Percentiles rank a stretch among this genome's conserved stretches.
Conservation (phyloP, 2,329 filamentous ascomycete genomes). For the Cladosporium sp. region DNA sequence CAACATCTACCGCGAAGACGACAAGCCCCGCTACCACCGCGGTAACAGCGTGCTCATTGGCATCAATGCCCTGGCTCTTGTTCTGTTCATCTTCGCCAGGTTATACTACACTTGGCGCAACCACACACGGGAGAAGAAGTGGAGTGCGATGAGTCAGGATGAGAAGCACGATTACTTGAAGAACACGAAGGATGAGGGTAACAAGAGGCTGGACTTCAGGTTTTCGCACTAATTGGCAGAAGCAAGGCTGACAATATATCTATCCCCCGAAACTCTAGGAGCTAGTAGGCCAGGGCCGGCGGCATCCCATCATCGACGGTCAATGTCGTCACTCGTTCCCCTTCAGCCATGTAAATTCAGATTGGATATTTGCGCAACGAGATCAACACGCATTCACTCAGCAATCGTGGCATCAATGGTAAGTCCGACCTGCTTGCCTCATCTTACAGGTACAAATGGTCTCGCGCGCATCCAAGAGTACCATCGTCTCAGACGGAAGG, state of each 20-base stretch:
- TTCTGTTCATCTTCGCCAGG: constrained; percentile 39
- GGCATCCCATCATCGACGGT: no score
- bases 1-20: constrained; percentile 54
- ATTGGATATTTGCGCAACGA: no score
- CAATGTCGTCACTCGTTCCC: no score
- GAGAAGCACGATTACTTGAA: constrained; percentile 38
- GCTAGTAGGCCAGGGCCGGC: no score
- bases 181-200: constrained; percentile 39
- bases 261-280: no score
- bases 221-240: constrained; percentile 33
- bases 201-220: constrained; percentile 38
- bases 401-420: no score
- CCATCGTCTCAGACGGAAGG: no score
- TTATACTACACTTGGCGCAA: constrained; percentile 38
- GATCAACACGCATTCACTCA: no score
- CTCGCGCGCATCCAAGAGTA: no score
- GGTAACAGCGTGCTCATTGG: constrained; percentile 58
- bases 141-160: constrained; percentile 41
- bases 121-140: constrained; percentile 33
- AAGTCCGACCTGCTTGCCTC: no score
- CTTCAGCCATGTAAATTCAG: no score
- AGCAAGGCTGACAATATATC: not conserved
- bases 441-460: no score
- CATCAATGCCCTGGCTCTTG: constrained; percentile 52
- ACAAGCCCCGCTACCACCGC: constrained; percentile 55